Conservation (phyloP, 176 grass and related monocot species). For the sorghum (Sorghum bicolor) region Sorghum_bicolor_NCBIv3 NC_012878.2:58993001-58993500, state of each 20-base stretch:
- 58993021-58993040: not conserved
- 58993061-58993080: not conserved
- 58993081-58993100: not conserved
- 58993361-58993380: not conserved
- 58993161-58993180: not conserved
- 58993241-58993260: not conserved
- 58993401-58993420: not conserved
- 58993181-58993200: not conserved
- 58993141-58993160: not conserved
- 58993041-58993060: not conserved
- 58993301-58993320: not conserved
- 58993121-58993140: not conserved
- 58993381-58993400: not conserved
- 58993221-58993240: not conserved
- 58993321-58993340: not conserved
- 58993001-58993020: constrained; percentile 6
- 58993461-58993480: not conserved
- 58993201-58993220: not conserved
- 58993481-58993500: not conserved
- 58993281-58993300: not conserved
- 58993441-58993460: not conserved
- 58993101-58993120: not conserved
- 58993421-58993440: not conserved
- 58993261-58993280: not conserved
- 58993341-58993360: not conserved